Evolutionary conservation across 139 green algal species (phyloP).

Genomic region (Deuterostichococcus epilithicus): DNA sequence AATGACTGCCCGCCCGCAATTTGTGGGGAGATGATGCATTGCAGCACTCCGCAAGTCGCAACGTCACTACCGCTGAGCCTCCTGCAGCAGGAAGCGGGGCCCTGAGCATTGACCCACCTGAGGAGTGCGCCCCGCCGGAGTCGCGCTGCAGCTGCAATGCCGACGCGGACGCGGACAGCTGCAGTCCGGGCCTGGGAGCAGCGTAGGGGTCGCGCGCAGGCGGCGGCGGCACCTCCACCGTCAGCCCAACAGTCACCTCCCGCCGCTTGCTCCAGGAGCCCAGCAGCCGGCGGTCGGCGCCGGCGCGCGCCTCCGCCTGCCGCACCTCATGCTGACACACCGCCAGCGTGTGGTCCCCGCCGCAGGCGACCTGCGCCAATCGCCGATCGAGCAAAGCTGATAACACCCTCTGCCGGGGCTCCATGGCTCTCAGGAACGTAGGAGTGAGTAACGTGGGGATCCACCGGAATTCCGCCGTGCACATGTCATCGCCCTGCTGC

Average conservation of each 20-base stretch:
- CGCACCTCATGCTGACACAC: conserved; percentile 57
- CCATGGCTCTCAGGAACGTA: conserved; percentile 35
- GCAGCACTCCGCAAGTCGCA: too few species aligned
- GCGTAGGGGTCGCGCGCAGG: not conserved
- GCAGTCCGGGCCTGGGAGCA: not conserved
- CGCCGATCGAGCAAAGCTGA: not conserved
- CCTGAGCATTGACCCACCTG: too few species aligned
- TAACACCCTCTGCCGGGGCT: not conserved
- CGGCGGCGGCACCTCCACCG: not conserved
- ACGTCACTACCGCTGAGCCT: too few species aligned
- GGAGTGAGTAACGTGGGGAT: conserved; percentile 42
- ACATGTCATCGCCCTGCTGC: not conserved
- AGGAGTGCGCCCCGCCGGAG: too few species aligned
- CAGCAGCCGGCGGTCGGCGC: conserved; percentile 25
- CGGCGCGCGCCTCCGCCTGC: conserved; percentile 26
- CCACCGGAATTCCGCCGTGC: conserved; percentile 41
- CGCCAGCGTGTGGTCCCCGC: conserved; percentile 56
- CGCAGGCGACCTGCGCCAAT: conserved; percentile 53
- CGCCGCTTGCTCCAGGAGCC: conserved; percentile 4
- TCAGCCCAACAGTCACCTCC: too few species aligned
- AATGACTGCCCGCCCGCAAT: too few species aligned
- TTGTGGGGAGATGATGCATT: too few species aligned
- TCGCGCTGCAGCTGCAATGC: too few species aligned
- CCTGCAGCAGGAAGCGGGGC: too few species aligned
- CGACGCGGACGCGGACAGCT: too few species aligned